Base-by-base conservation (phyloP, 257 asterid species). In the Cinchona pubescens region DNA sequence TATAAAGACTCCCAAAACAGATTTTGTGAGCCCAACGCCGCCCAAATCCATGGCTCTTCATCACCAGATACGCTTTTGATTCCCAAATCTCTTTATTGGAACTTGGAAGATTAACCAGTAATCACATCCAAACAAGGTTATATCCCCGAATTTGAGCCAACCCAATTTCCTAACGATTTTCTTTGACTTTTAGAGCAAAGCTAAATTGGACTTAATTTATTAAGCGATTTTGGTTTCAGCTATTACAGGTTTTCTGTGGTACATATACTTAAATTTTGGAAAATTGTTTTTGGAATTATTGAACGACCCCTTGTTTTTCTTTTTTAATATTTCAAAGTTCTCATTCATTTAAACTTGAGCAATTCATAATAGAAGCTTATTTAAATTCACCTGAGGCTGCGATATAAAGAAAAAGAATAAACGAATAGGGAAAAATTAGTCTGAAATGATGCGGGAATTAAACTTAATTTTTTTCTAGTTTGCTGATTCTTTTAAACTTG, bases 131-230 rank as follows among this genome's bases (percentile, higher is more conserved):
- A 19, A 11, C 49, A 2, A 12, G 49, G 49, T 45, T 45, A 48
- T 48, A 48, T 48, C 21, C 59, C 25, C n/a, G 2, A 15, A 53
- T 53, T 21, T 4, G 59, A 21, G 59, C 25, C 59, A 53, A 21
- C 25, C 10, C 59, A 53, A 53, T 53, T 67, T 56, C 34, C 51
- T 58, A 77, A 60, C 71, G 25, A 59, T 2, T 46, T 9, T 45
- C 49, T 32, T 61, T 77, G 67, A 77, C 81, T 77, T 70, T 70
- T 25, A 30, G 12, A 11, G 3, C 61, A 14, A 59, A 58, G 76
- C 70, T 76, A 56, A 67, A 68, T 38, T 19, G 15, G 59, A 12
- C 37, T 67, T 23, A 1, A 25, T 37, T 37, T 35, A n/a, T 72
- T 58, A n/a, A 7, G 2, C 14, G 13, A 37, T 30, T 14, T 23